Evolutionary conservation across 441 rosid species (phyloP), one percentile per base, ranked within the genome.

Genomic region (Arabidopsis hybrid): DNA sequence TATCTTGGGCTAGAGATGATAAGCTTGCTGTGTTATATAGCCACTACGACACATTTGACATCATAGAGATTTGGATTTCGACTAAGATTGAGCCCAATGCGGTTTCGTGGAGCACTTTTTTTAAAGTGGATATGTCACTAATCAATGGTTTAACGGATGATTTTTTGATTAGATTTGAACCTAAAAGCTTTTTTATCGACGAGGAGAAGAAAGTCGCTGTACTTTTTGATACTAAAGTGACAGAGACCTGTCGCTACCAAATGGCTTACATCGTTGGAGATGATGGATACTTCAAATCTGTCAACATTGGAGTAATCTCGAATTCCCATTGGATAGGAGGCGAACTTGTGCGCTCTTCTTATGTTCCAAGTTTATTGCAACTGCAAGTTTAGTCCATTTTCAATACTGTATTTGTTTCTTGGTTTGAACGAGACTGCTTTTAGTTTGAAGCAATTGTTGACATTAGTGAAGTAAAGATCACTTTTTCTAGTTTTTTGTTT

Each of bases 121-220:
- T 29, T 2, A 42, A 1, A 2, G 0, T 62, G 12, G 39, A 43
- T 43, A 29, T 9, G 14, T 16, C 14, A 17, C 31, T 2, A 9
- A 17, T 59, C 46, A 16, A 0, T 59, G 46, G 9, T 36, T 59
- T 16, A 35, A 43, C 13, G 13, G 7, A 1, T 58, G 4, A 5
- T 0, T 9, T 58, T 36, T 3, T 0, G 4, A 4, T 0, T 16
- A 1, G 2, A n/a, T 36, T 5, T 36, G 0, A 1, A 0, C 2
- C 8, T 59, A 2, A 0, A 1, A 36, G 46, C 46, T 62, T 43
- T 18, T 62, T 62, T 36, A 8, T 62, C 12, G 52, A 43, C 4
- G 38, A 43, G 51, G 52, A 43, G 52, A n/a, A 8, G 52, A 62
- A 43, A 43, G 39, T 62, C 1, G 52, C 5, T 6, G 52, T 43